Conservation (phyloP, 2,329 filamentous ascomycete genomes). For the Penicillium sp. region DNA sequence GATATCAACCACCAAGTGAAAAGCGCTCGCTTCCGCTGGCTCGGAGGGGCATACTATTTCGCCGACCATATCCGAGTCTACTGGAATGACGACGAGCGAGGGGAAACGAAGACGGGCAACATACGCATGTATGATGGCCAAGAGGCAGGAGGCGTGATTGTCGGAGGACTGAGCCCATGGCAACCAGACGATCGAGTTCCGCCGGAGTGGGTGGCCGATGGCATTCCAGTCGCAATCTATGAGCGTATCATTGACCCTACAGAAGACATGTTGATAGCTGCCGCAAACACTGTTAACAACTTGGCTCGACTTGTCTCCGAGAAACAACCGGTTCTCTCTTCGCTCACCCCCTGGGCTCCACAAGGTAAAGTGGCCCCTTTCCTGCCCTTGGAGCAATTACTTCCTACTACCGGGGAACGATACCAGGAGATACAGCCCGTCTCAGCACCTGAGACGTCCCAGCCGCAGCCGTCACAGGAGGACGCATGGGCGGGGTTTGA, state of each 20-base stretch:
- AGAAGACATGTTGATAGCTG: constrained; percentile 10
- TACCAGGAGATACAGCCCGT: neutral
- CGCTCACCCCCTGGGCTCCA: constrained; percentile 1
- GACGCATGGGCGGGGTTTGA: no score
- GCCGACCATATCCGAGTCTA: constrained; percentile 22
- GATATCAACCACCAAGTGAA: constrained; percentile 11
- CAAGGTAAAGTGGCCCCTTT: neutral
- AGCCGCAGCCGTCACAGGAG: no score
- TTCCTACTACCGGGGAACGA: neutral
- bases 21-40: constrained; percentile 31
- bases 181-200: constrained; percentile 21
- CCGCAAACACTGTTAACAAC: neutral
- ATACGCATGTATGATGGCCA: constrained; percentile 29
- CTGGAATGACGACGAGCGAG: constrained; percentile 27
- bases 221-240: constrained; percentile 29
- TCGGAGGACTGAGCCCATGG: constrained; percentile 18
- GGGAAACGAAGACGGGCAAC: constrained; percentile 17
- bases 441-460: neutral
- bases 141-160: constrained; percentile 21
- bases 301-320: neutral
- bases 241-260: constrained; percentile 28
- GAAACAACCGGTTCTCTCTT: neutral
- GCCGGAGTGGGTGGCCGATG: constrained; percentile 15
- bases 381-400: neutral
- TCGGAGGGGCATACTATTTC: constrained; percentile 33